Evolutionary conservation across 768 basidiomycete species (phyloP), one percentile per base, ranked within the genome.

Genomic region (Lentinula raphanica): DNA sequence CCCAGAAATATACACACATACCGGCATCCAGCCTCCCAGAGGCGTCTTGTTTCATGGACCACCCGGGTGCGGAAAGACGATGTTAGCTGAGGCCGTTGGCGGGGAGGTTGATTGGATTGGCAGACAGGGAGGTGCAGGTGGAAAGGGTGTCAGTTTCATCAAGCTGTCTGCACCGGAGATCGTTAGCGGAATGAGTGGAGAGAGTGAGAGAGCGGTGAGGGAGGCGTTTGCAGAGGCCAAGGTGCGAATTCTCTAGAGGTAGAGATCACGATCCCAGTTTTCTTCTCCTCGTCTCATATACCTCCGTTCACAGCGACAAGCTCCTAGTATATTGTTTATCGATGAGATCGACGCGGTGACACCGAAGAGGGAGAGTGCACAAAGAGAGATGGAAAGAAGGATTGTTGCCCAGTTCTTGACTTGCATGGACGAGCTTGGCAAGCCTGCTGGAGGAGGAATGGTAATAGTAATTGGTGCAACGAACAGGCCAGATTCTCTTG

Each of bases 331-430:
- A 1, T 72, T 99, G 8, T 98, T 98, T 74, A 92, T 99, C 44
- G 96, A 99, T 69, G 97, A 98, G 69, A 97, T 98, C 19, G 95
- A 98, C 66, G 93, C 95, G 6, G 95, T 99, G 61, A 98, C 95
- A 0, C 94, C 94, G 0, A 99, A 98, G 74, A 78, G 97, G 59
- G 97, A 99, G 72, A 98, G 91, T 64, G 96, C 97, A 0, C 97
- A 99, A 66, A 79, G 96, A 58, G 97, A 98, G 73, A 98, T 98
- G 97, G 97, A 98, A 67, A 75, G 95, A 45, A 82, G 97, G 12
- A 98, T 99, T 51, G 96, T 99, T 9, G 96, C 96, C 0, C 97
- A 99, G 69, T 91, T 99, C 62, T 72, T 98, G 56, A 98, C 96
- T 0, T 98, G 96, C 75, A 97, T 99, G 92, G 97, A 99, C 70